These are phyloP conservation scores for Peltaster fructicola DNA, from an alignment of 2,329 filamentous ascomycete species.

Conservation along the genomic window DNA sequence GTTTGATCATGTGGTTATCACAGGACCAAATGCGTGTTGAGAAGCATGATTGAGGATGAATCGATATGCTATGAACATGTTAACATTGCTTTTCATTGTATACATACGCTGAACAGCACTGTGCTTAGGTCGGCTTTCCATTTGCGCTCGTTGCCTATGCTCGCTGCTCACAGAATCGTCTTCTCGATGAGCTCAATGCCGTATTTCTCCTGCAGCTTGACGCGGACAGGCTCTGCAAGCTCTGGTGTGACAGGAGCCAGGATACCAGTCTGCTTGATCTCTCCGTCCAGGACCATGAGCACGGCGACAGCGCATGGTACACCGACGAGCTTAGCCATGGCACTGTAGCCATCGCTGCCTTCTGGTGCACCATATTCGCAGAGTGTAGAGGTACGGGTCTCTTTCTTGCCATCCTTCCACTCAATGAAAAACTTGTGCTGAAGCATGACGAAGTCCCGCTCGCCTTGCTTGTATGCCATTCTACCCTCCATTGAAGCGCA, in stretches of 20 bases:
- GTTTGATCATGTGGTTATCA: too few relatives aligned
- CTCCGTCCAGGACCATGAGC: conserved; percentile 20
- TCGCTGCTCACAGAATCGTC: conserved; percentile 22
- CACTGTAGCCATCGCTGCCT: conserved; percentile 44
- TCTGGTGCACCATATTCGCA: conserved; percentile 64
- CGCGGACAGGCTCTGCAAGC: conserved; percentile 56
- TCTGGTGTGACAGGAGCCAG: conserved; percentile 59
- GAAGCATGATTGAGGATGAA: too few relatives aligned
- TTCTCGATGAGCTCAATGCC: conserved; percentile 58
- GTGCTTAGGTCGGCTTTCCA: too few relatives aligned
- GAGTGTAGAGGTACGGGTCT: conserved; percentile 67
- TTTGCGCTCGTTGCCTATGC: too few relatives aligned
- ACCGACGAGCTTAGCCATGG: conserved; percentile 72
- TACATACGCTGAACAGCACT: too few relatives aligned
- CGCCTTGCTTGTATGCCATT: conserved; percentile 69
- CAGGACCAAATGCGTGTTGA: too few relatives aligned
- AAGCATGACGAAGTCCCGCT: conserved; percentile 68
- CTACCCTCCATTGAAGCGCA: conserved; percentile 79
- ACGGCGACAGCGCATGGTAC: conserved; percentile 60
- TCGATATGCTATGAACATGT: too few relatives aligned
- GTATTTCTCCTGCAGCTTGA: conserved; percentile 62
- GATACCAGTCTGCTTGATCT: conserved; percentile 29
- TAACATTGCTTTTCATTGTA: too few relatives aligned
- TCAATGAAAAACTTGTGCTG: conserved; percentile 77
- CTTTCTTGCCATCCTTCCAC: conserved; percentile 57